phyloP scores from a whole-genome alignment of 352 stramenopile genomes.

The Pythium brassicae region DNA sequence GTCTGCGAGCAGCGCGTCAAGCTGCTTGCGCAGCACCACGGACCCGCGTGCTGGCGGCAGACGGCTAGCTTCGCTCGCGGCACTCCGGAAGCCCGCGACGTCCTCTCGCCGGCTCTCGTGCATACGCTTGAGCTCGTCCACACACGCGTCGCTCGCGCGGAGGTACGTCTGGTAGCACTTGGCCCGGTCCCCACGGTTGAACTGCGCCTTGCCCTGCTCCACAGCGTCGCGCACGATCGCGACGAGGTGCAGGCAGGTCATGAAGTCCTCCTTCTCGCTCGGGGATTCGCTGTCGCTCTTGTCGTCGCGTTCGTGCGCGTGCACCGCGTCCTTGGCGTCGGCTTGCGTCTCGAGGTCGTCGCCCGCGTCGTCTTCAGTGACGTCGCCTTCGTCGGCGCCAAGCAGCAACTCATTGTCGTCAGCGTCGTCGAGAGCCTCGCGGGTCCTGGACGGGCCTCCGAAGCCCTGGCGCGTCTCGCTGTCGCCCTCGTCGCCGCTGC shows the following conservation, averaged over 20 bases:
- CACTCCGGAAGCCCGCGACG: conserved; percentile 24
- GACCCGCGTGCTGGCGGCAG: conserved; percentile 55
- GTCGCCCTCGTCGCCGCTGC: conserved; percentile 19
- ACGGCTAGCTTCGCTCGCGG: conserved; percentile 36
- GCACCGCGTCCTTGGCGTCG: conserved; percentile 5
- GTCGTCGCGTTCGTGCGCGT: conserved; percentile 9
- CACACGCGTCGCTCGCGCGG: conserved; percentile 36
- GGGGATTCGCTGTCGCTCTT: conserved; percentile 19
- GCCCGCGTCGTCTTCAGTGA: not conserved
- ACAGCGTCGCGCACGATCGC: conserved; percentile 42
- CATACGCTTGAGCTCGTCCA: conserved; percentile 32
- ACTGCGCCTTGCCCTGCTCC: conserved; percentile 58
- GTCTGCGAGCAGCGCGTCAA: conserved; percentile 43
- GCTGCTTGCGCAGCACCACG: conserved; percentile 53
- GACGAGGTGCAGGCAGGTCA: conserved; percentile 31
- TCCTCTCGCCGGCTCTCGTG: conserved; percentile 30
- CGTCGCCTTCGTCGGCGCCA: not conserved
- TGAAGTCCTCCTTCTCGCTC: conserved; percentile 39
- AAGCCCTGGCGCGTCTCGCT: not conserved
- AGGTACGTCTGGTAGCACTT: conserved; percentile 71
- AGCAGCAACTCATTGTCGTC: conserved; percentile 2
- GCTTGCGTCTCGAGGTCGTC: conserved; percentile 7
- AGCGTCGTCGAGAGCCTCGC: conserved; percentile 1
- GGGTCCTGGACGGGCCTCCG: not conserved
- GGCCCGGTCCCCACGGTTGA: conserved; percentile 71